Conservation (phyloP, 2,329 filamentous ascomycete species). For the Calonectria naviculata region DNA sequence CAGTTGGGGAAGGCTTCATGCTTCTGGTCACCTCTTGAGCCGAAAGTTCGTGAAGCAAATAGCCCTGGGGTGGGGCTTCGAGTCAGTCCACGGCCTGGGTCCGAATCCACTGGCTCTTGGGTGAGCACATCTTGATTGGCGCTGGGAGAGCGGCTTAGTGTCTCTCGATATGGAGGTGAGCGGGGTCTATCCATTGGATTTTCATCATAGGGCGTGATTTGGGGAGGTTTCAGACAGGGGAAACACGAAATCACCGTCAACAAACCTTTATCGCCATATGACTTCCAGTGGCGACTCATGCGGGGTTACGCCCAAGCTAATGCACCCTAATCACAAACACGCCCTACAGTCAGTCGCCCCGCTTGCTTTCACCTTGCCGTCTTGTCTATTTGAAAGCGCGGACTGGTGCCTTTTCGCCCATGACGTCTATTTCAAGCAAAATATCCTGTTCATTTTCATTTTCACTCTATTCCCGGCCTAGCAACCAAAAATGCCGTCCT, state of each 20-base stretch:
- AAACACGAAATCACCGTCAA: not conserved
- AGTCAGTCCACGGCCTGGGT: not conserved
- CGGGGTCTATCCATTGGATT: not conserved
- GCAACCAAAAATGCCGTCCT: not conserved
- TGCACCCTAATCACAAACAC: slow-evolving; percentile 5
- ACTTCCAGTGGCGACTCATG: not conserved
- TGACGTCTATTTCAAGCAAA: not conserved
- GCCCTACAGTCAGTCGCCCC: slow-evolving; percentile 2
- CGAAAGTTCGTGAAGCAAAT: not conserved
- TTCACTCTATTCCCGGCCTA: not conserved
- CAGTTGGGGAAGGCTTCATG: not conserved
- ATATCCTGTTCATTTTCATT: not conserved
- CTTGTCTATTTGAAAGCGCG: not conserved
- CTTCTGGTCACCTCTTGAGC: not conserved
- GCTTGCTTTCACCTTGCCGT: not conserved
- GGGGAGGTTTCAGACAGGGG: not conserved
- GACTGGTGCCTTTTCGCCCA: not conserved
- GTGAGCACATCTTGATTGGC: not conserved
- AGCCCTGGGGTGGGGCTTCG: not conserved
- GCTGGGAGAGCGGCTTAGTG: too few species aligned
- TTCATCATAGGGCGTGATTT: not conserved
- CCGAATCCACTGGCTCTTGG: not conserved
- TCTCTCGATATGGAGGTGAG: not conserved
- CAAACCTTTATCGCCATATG: not conserved
- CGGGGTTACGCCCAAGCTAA: slow-evolving; percentile 16